Evolutionary conservation across 1,139 yeast species (phyloP), one percentile per base, ranked within the genome.

Genomic region (Yamadazyma sp.): DNA sequence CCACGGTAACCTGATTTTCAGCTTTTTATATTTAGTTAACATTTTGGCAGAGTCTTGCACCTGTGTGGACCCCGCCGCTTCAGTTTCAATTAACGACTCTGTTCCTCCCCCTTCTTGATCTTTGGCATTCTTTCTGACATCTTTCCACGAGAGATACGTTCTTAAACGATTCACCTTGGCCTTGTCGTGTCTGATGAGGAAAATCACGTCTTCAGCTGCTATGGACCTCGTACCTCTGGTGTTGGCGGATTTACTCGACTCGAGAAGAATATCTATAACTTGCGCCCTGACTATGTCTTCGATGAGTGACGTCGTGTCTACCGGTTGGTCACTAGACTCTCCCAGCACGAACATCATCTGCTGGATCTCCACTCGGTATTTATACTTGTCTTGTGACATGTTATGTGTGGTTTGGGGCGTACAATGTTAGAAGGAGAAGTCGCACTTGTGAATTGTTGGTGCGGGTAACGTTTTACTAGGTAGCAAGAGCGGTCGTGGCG

Each of bases 261-360:
- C 95, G 15, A 83, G 50, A n/a, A 86, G 64, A 34, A 92, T 80
- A 54, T 92, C 97, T 31, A 90, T 83, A 27, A 94, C 98, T 61
- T 92, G 98, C 1, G 95, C 94, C 34, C 95, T 74, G 2, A 92
- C 98, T 38, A 92, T 88, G 57, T 92, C 98, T 57, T 92, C 99
- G 31, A 92, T 88, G 40, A 92, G 63, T 9, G 94, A 82, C 0
- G 97, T 87, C 1, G 97, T 88, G 49, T 87, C 95, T 8, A 84
- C 73, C 0, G 97, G 96, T 2, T 97, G 95, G 52, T 92, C 98
- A 50, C 86, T 87, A 1, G 94, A 80, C 61, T 92, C 97, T 2
- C 98, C 99, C 43, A 86, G 78, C 42, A 92, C 98, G 68, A 94
- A 92, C 99, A 92, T 92, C 98, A 92, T 94, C 67, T 89, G 96